Base-by-base conservation (phyloP, 306 rosid species). In the Vigna trinervia region DNA sequence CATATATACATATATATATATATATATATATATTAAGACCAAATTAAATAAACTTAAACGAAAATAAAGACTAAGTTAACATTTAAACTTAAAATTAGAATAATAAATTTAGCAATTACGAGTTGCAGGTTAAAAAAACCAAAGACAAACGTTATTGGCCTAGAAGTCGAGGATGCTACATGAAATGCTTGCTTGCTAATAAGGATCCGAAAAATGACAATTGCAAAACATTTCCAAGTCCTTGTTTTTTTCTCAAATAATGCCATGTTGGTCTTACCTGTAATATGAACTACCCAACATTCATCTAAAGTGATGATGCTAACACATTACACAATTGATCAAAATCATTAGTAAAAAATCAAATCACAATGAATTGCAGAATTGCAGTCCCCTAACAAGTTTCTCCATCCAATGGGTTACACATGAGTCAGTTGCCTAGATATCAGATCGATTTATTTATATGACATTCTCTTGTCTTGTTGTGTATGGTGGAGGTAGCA, bases 401-500 rank as follows among this genome's bases (percentile, higher is more conserved):
- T 71, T 75, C 74, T 50, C 58, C 46, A 50, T 71, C 9, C 17
- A 70, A 51, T 71, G 50, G 14, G 48, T 53, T 73, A 68, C 36
- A 76, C 52, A 11, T 38, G 75, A 30, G 78, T 69, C 43, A 76
- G 30, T 73, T 11, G 20, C 59, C 47, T 47, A 64, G 51, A 62
- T 56, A 47, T 60, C 26, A 41, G 66, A 52, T 26, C 13, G 30
- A 68, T 60, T 5, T 23, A 56, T 34, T 6, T 32, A 56, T 34
- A 61, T 10, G 57, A 60, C 74, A 53, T 84, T 88, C 48, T 80
- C 80, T 61, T 84, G 86, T 60, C 78, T 77, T 71, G 81, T 73
- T 76, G 74, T 87, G 45, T 88, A 92, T 30, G 96, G 90, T 12
- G 91, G 88, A 59, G 98, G 98, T 71, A 90, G 62, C 54, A 85